Base-by-base conservation (phyloP, 805 yeast species). In the Lipomyces sp. region DNA sequence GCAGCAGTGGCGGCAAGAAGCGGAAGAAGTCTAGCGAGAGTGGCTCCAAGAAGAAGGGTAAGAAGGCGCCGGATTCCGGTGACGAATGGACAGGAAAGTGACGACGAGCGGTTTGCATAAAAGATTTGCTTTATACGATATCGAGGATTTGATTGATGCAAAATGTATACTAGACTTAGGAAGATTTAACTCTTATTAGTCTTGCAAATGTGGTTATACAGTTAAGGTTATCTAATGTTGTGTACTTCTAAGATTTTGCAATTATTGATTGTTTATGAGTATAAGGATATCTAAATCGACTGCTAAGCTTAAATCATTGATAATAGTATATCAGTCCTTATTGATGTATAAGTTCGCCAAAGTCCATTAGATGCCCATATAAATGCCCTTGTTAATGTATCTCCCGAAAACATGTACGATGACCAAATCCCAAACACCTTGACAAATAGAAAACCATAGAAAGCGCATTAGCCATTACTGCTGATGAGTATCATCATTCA, bases 1-100 rank as follows among this genome's bases (percentile, higher is more conserved):
- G 18, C 24, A 11, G 54, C 11, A 60, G 37, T n/a, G 60, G 39
- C 10, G 13, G 13, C 39, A 37, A 30, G 8, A 60, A 56, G 61
- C 61, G 67, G n/a, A 64, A 64, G n/a, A 64, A 64, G 53, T 39
- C 61, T 7, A 57, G 53, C 24, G 62, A 60, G 33, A 56, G 58
- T 18, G 39, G n/a, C 33, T 15, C 51, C 6, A 51, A 57, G 35
- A 64, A 60, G 60, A 65, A 62, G 63, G 53, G 37, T 18, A 65
- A 59, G 53, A 59, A 34, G 15, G 61, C 30, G 5, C 59, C 64
- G 15, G 66, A 53, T 5, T 64, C 66, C 13, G 66, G 59, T 57
- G 66, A 64, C 35, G 66, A 64, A 30, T 64, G 45, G 35, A 42
- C 48, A 15, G 48, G 48, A n/a, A 42, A 42, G 48, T 42, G n/a